Evolutionary conservation across 176 grass and related monocot species (phyloP).

Genomic region (Olyra latifolia): DNA sequence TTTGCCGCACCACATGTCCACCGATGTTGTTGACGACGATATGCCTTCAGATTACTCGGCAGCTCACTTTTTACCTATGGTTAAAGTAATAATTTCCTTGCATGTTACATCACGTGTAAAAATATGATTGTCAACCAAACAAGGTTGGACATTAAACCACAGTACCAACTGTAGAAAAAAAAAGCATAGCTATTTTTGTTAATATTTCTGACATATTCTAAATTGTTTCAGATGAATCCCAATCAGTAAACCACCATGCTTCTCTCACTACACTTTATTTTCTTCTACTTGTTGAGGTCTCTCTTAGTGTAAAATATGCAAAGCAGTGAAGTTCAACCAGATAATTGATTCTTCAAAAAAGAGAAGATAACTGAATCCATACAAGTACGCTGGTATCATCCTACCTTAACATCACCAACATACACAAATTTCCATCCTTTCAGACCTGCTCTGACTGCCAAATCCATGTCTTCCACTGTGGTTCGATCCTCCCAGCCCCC

Average conservation of each 20-base stretch:
- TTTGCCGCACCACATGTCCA: slow-evolving; percentile 97
- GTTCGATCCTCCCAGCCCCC: slow-evolving; percentile 97
- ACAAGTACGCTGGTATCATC: not conserved
- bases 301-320: not conserved
- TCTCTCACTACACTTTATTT: not conserved
- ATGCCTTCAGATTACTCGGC: slow-evolving; percentile 86
- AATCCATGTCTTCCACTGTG: slow-evolving; percentile 99
- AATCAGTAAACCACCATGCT: not conserved
- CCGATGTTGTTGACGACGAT: slow-evolving; percentile 84
- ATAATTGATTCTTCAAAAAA: not conserved
- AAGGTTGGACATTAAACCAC: not conserved
- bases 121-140: slow-evolving; percentile 3
- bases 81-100: slow-evolving; percentile 29
- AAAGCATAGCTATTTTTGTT: not conserved
- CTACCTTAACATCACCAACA: slow-evolving; percentile 83
- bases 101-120: slow-evolving; percentile 1
- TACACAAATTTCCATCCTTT: slow-evolving; percentile 97
- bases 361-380: not conserved
- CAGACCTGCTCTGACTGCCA: slow-evolving; percentile 80
- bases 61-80: slow-evolving; percentile 90
- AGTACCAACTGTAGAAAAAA: not conserved
- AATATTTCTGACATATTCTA: not conserved
- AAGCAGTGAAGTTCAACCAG: not conserved
- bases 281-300: not conserved
- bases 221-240: not conserved